Conservation (phyloP, 495 filamentous ascomycete species). For the Symbiotaphrina buchneri region DNA sequence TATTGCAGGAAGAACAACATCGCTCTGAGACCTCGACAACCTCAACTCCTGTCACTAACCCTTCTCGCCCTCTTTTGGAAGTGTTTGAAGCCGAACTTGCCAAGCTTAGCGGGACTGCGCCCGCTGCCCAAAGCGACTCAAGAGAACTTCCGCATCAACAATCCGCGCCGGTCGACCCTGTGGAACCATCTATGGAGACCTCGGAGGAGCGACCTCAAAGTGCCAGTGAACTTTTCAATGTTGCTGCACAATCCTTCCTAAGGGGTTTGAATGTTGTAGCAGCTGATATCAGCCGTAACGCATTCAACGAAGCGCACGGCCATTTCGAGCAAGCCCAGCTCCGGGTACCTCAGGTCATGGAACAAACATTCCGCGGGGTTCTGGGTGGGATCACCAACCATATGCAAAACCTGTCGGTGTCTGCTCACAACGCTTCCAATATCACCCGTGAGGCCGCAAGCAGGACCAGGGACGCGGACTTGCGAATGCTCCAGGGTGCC, state of each 20-base stretch:
- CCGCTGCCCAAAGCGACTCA: too few species aligned
- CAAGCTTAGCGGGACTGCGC: too few species aligned
- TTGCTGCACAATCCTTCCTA: too few species aligned
- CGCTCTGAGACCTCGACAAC: too few species aligned
- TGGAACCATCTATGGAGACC: too few species aligned
- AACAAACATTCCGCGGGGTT: slow-evolving; percentile 1
- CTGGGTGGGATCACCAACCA: neutral
- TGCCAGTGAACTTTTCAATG: too few species aligned
- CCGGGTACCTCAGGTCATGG: neutral
- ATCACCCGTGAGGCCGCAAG: neutral
- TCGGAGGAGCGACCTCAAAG: too few species aligned
- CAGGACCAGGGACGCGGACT: slow-evolving; percentile 1
- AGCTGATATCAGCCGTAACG: neutral
- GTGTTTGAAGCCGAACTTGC: slow-evolving; percentile 2
- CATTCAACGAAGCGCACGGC: neutral
- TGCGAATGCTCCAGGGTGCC: neutral
- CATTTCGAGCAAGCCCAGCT: neutral
- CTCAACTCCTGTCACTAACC: too few species aligned
- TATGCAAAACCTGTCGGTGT: slow-evolving; percentile 1
- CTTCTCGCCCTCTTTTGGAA: slow-evolving; percentile 2
- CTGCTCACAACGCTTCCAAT: slow-evolving; percentile 1
- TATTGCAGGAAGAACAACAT: too few species aligned
- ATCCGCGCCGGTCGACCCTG: too few species aligned
- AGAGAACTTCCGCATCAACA: too few species aligned
- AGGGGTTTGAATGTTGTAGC: too few species aligned